Base-by-base conservation (phyloP, 495 filamentous ascomycete species). In the Hypoxylon trugodes region DNA sequence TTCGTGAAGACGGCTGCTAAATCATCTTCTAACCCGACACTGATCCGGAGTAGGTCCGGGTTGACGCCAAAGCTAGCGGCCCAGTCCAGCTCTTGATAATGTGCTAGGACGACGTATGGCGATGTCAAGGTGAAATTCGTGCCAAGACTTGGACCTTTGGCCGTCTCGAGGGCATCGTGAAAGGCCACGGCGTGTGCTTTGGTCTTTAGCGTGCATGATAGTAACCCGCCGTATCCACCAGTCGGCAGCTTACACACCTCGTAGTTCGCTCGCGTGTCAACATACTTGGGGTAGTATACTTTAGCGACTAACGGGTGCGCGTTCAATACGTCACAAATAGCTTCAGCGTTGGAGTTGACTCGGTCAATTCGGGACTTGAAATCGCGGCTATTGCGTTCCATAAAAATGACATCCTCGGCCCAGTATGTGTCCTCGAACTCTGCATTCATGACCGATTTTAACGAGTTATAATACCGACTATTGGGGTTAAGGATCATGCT, bases 341-440 rank as follows among this genome's bases (percentile, higher is more conserved):
- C 82, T 71, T 96, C 93, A 19, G 95, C 91, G 64, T 96, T 97
- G 19, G 76, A 73, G 62, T 97, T 97, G 70, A 96, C 90, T 52
- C 91, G 82, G 48, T 90, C 87, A 55, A 96, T 91, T 61, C 95
- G 84, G 22, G 86, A 82, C 19, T 89, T 83, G 72, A 98, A 97
- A 73, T 97, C 91, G 2, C 95, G 89, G 73, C 93, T 97, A 74
- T 98, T 98, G 50, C 95, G 85, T 76, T 98, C 95, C 75, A 98
- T 86, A 76, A 96, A 96, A 22, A 98, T 87, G 32, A 88, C 87
- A 77, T 98, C 95, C 76, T 96, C 93, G 12, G 88, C 85, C 93
- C 93, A 98, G 70, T 92, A 89, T 46, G 89, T 92, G 68, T 97
- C 93, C 75, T 97, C 92, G 70, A 89, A 96, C 12, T 90, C 85